Conservation (phyloP, 495 filamentous ascomycete species). For the Cudoniella acicularis region DNA sequence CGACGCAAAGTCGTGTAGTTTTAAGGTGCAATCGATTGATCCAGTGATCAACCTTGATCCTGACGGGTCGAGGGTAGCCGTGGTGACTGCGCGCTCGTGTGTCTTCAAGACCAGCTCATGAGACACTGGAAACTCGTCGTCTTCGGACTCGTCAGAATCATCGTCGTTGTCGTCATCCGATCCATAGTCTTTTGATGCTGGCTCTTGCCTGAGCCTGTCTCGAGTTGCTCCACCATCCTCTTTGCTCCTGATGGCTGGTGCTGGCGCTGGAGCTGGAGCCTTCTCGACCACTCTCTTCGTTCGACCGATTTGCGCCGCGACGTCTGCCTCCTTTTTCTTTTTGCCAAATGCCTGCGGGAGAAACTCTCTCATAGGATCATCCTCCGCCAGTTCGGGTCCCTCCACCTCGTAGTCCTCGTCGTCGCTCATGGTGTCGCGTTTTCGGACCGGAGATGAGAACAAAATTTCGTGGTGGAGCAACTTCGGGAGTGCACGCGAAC, state of each 20-base stretch:
- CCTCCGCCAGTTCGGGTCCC: constrained; percentile 41
- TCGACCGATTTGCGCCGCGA: constrained; percentile 74
- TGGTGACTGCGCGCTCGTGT: constrained; percentile 85
- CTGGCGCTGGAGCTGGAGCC: too few species aligned
- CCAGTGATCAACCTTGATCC: constrained; percentile 83
- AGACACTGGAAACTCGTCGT: constrained; percentile 89
- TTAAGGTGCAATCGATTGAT: constrained; percentile 85
- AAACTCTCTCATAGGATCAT: constrained; percentile 79
- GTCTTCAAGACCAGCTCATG: constrained; percentile 91
- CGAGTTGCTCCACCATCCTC: not conserved
- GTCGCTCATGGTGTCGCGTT: constrained; percentile 41
- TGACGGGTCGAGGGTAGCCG: constrained; percentile 75
- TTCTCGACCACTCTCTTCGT: constrained; percentile 56
- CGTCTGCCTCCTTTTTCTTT: constrained; percentile 65
- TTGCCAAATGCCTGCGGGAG: constrained; percentile 86
- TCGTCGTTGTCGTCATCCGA: constrained; percentile 50
- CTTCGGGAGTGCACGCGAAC: not conserved
- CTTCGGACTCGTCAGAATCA: constrained; percentile 60
- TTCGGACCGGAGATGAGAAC: not conserved
- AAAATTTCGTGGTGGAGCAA: constrained; percentile 1
- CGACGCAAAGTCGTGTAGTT: constrained; percentile 90
- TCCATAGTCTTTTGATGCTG: constrained; percentile 32
- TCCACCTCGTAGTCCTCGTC: constrained; percentile 61
- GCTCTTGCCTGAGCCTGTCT: constrained; percentile 19
- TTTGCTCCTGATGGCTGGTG: constrained; percentile 8